Evolutionary conservation across 2,329 filamentous ascomycete genomes (phyloP).

Genomic region (Aspergillus alliaceus): DNA sequence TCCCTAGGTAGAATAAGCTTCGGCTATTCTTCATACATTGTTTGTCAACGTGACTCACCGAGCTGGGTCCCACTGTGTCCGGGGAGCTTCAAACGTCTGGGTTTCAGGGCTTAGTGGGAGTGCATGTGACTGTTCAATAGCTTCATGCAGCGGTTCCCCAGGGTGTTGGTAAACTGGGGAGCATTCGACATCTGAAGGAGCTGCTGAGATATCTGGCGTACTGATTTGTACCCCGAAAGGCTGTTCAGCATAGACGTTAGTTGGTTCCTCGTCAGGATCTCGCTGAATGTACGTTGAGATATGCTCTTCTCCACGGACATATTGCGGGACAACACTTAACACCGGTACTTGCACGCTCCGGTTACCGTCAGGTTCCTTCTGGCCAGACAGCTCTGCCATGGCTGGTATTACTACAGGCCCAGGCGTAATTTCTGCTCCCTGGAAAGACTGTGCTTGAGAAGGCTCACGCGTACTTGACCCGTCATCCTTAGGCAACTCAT

Average conservation of each 20-base stretch:
- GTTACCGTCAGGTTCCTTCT: neutral
- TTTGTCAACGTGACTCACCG: conserved; percentile 44
- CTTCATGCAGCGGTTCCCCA: conserved; percentile 46
- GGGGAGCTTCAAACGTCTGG: conserved; percentile 57
- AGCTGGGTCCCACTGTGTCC: conserved; percentile 63
- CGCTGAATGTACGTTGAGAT: conserved; percentile 33
- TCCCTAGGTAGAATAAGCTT: conserved; percentile 50
- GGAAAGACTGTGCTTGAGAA: neutral
- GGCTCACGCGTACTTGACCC: neutral
- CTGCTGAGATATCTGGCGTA: neutral
- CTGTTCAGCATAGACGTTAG: conserved; percentile 13
- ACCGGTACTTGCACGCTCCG: conserved; percentile 16
- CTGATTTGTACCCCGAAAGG: conserved; percentile 5
- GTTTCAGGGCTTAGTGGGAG: conserved; percentile 27
- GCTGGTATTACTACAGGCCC: neutral
- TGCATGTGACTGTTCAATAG: conserved; percentile 43
- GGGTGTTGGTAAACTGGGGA: conserved; percentile 32
- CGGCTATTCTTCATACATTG: neutral
- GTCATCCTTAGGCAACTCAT: neutral
- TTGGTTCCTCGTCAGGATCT: conserved; percentile 15
- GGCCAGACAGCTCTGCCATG: conserved; percentile 1
- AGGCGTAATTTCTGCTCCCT: neutral
- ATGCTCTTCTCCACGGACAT: conserved; percentile 47
- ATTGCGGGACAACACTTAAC: conserved; percentile 43
- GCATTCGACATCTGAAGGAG: neutral